Evolutionary conservation across 2,329 filamentous ascomycete genomes (phyloP).

Genomic region (Botrytis galanthina): DNA sequence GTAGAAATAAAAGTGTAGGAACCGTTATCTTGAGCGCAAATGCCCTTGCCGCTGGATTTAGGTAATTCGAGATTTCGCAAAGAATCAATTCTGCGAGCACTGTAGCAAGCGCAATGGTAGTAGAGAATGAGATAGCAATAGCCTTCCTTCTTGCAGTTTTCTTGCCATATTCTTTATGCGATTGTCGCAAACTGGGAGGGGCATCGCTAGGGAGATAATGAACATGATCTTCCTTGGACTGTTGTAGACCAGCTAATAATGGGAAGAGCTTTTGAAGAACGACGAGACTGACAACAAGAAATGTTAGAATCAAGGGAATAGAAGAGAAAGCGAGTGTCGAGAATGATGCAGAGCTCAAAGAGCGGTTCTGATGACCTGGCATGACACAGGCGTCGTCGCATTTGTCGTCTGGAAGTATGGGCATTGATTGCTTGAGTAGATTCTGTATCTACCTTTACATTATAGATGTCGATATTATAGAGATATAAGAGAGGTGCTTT

Average conservation of each 20-base stretch:
- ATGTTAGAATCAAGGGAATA: constrained; percentile 68
- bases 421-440: constrained; percentile 32
- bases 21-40: constrained; percentile 69
- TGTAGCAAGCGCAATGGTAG: constrained; percentile 72
- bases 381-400: constrained; percentile 33
- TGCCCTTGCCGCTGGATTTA: constrained; percentile 65
- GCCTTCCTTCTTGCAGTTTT: constrained; percentile 51
- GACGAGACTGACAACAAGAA: constrained; percentile 59
- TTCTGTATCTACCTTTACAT: constrained; percentile 25
- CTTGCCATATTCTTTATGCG: constrained; percentile 56
- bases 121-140: constrained; percentile 67
- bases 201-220: constrained; percentile 61
- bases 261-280: constrained; percentile 71
- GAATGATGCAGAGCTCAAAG: constrained; percentile 34
- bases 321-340: constrained; percentile 58
- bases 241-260: constrained; percentile 58
- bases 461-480: constrained; percentile 9
- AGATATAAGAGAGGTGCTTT: not conserved
- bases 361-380: constrained; percentile 27
- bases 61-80: constrained; percentile 76
- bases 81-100: constrained; percentile 79
- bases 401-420: constrained; percentile 33
- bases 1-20: constrained; percentile 65
- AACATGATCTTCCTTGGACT: constrained; percentile 53
- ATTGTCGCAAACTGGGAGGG: constrained; percentile 57